Percentiles rank a stretch among this genome's conserved stretches.
These are phyloP conservation scores for Phytophthora parvispora DNA, from an alignment of 352 stramenopile genomes.

Conservation along the genomic window DNA sequence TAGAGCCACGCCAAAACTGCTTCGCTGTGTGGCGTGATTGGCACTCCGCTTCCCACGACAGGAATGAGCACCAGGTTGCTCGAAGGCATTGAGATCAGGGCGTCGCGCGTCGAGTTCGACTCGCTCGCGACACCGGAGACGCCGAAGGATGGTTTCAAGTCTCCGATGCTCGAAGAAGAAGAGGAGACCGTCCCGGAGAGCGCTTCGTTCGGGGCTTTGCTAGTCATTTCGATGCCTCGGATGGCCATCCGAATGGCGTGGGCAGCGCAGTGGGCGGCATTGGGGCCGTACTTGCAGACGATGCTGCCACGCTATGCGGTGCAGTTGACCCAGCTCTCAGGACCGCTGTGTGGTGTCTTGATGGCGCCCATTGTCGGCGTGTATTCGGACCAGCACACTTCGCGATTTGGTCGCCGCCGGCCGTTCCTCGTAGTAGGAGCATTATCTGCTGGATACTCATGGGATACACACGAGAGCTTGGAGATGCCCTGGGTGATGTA, in stretches of 20 bases:
- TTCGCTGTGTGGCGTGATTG: no score
- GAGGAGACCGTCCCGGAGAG: background rate
- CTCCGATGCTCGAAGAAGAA: constrained; percentile 29
- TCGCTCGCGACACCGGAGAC: constrained; percentile 31
- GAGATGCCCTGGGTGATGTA: constrained; percentile 53
- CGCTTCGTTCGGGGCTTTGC: constrained; percentile 41
- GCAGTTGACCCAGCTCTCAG: constrained; percentile 64
- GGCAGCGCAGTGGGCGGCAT: constrained; percentile 64
- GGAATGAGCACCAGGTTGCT: constrained; percentile 20
- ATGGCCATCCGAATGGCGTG: constrained; percentile 74
- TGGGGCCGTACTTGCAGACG: constrained; percentile 65
- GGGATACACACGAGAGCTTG: constrained; percentile 59
- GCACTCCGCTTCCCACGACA: background rate
- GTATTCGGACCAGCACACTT: constrained; percentile 43
- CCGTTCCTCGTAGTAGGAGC: constrained; percentile 51
- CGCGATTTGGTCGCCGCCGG: constrained; percentile 45
- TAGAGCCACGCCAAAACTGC: constrained; percentile 2
- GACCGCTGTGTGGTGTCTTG: constrained; percentile 58
- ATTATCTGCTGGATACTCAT: constrained; percentile 65
- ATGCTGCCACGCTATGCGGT: constrained; percentile 58
- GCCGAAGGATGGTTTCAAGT: constrained; percentile 34
- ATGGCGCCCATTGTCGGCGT: constrained; percentile 62
- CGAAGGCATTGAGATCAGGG: constrained; percentile 14
- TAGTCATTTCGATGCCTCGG: constrained; percentile 61
- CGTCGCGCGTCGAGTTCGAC: constrained; percentile 27